A percentile compares a stretch with the other conserved stretches of the same genome.
Evolutionary conservation across 768 basidiomycete genomes (phyloP).

Genomic region (Auricularia auricula-judae): DNA sequence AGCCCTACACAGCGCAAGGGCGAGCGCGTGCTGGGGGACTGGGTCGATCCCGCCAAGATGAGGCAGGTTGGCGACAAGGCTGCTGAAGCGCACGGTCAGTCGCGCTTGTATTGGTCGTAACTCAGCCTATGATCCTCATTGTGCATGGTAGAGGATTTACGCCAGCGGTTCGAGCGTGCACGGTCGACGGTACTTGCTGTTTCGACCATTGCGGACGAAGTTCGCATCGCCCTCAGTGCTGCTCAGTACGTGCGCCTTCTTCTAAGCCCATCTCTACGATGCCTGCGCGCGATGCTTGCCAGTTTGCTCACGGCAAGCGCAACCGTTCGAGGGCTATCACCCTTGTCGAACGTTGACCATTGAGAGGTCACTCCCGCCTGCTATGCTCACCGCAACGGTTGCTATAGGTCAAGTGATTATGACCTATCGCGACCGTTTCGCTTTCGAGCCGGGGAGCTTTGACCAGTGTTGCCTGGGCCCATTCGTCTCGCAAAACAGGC

Average conservation of each 20-base stretch:
- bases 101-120: not conserved
- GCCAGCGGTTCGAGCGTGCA: conserved; percentile 38
- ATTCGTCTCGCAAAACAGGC: no score
- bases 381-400: no score
- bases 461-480: no score
- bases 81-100: conserved; percentile 54
- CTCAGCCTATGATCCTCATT: not conserved
- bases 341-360: no score
- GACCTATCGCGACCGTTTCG: no score
- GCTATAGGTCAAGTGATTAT: no score
- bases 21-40: conserved; percentile 63
- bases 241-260: conserved; percentile 28
- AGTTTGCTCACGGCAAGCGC: no score
- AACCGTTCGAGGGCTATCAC: no score
- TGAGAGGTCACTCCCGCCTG: no score
- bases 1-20: conserved; percentile 63
- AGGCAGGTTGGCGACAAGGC: conserved; percentile 67
- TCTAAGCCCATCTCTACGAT: no score
- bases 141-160: conserved; percentile 43
- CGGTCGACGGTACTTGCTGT: conserved; percentile 43
- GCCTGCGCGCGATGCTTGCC: no score
- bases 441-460: no score
- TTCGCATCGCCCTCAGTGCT: conserved; percentile 39
- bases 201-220: conserved; percentile 45
- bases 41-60: conserved; percentile 73